Evolutionary conservation across 1,139 yeast species (phyloP).

Genomic region (Candida pseudocylindracea): DNA sequence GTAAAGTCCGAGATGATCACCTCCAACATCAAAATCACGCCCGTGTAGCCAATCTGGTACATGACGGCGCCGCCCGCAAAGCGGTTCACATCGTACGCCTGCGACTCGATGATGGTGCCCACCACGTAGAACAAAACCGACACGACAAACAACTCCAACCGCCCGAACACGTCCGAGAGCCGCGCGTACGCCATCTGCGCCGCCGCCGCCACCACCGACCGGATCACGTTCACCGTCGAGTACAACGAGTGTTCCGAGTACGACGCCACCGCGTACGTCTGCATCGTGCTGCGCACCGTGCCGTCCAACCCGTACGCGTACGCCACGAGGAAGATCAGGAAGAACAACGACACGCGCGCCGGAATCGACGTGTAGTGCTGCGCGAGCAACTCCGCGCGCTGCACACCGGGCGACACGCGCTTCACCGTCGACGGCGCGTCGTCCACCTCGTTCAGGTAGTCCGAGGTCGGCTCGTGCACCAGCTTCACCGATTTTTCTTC

Average conservation of each 20-base stretch:
- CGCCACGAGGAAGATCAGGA: constrained; percentile 33
- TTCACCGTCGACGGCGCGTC: too few relatives aligned
- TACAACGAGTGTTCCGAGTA: constrained; percentile 35
- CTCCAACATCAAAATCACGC: constrained; percentile 31
- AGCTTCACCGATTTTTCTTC: too few relatives aligned
- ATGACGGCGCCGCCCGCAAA: constrained; percentile 59
- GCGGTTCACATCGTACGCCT: constrained; percentile 37
- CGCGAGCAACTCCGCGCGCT: neutral
- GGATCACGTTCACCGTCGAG: constrained; percentile 42
- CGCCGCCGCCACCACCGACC: constrained; percentile 47
- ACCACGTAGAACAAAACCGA: constrained; percentile 38
- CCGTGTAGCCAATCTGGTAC: constrained; percentile 51
- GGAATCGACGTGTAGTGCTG: neutral
- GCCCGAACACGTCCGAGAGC: constrained; percentile 48
- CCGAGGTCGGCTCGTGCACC: too few relatives aligned
- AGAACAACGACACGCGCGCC: constrained; percentile 8
- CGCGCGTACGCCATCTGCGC: constrained; percentile 53
- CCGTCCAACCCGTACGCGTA: constrained; percentile 51
- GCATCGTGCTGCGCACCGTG: constrained; percentile 8
- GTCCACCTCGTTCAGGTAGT: too few relatives aligned
- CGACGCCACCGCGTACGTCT: constrained; percentile 26
- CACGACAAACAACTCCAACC: constrained; percentile 29
- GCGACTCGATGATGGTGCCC: constrained; percentile 53
- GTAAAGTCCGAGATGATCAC: constrained; percentile 46
- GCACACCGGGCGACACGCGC: neutral